A percentile compares a stretch with the other conserved stretches of the same genome.
These are phyloP conservation scores for Meripilus lineatus DNA, from an alignment of 1,284 basidiomycete genomes.

Conservation along the genomic window DNA sequence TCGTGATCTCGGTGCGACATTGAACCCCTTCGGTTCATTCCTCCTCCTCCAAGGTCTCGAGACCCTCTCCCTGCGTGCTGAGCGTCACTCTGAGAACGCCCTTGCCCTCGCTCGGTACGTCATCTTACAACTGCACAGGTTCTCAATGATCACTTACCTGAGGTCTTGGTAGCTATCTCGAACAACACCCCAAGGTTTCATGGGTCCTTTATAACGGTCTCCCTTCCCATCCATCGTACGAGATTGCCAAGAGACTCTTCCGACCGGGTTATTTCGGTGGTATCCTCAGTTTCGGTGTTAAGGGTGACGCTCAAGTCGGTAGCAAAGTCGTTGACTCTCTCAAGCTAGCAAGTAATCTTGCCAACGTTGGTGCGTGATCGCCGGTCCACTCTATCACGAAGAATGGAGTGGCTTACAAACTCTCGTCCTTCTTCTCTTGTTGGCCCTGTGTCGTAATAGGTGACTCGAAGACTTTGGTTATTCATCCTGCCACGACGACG, in stretches of 20 bases:
- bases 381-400: not conserved
- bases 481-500: slow-evolving; percentile 82
- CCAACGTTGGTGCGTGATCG: slow-evolving; percentile 59
- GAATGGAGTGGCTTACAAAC: too few relatives aligned
- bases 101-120: slow-evolving; percentile 64
- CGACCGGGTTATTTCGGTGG: slow-evolving; percentile 66
- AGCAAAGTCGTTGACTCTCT: slow-evolving; percentile 71
- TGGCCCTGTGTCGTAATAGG: too few relatives aligned
- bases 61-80: slow-evolving; percentile 76
- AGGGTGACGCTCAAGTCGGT: slow-evolving; percentile 57
- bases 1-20: slow-evolving; percentile 70
- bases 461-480: slow-evolving; percentile 79
- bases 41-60: slow-evolving; percentile 84
- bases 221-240: slow-evolving; percentile 58
- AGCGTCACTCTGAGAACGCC: slow-evolving; percentile 76
- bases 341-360: slow-evolving; percentile 71
- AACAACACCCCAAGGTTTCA: slow-evolving; percentile 63
- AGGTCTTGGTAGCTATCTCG: slow-evolving; percentile 61
- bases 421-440: too few relatives aligned
- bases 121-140: not conserved
- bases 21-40: slow-evolving; percentile 84
- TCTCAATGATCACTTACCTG: slow-evolving; percentile 18
- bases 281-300: slow-evolving; percentile 79
- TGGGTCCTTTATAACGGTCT: slow-evolving; percentile 88
- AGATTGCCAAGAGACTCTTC: slow-evolving; percentile 54